Evolutionary conservation across 331 rosid species (phyloP).

Genomic region (Saraca asoca): DNA sequence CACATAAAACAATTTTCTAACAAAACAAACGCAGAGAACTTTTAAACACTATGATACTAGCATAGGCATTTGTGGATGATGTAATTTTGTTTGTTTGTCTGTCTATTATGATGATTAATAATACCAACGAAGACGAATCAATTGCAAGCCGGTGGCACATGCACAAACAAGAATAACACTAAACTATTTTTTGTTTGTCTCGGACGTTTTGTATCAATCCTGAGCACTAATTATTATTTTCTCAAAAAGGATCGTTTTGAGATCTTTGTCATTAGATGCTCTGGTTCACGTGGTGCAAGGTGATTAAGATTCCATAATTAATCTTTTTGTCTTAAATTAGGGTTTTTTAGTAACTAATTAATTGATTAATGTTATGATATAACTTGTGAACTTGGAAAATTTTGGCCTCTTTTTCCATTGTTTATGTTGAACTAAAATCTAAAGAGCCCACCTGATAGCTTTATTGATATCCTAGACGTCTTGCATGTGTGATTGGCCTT

Average conservation of each 20-base stretch:
- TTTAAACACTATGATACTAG: too few species aligned
- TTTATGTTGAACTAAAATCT: not conserved
- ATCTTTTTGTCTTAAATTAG: not conserved
- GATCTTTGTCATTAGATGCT: slow-evolving; percentile 11
- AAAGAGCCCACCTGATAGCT: not conserved
- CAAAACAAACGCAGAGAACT: too few species aligned
- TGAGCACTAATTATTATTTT: not conserved
- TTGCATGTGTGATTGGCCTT: too few species aligned
- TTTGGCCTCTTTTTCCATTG: too few species aligned
- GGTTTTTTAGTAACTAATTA: too few species aligned
- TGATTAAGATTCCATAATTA: not conserved
- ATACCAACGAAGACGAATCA: slow-evolving; percentile 9
- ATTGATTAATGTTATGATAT: too few species aligned
- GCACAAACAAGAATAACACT: not conserved
- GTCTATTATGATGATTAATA: too few species aligned
- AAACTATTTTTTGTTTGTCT: too few species aligned
- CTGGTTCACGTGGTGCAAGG: slow-evolving; percentile 11
- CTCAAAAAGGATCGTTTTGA: not conserved
- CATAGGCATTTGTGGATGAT: too few species aligned
- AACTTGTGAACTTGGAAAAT: too few species aligned
- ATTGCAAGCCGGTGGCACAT: slow-evolving; percentile 24
- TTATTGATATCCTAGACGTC: not conserved
- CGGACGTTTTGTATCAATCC: not conserved
- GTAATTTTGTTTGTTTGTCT: too few species aligned
- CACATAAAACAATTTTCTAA: too few species aligned